phyloP scores from a whole-genome alignment of 2,329 filamentous ascomycete species.

The Curvularia eragrostidis region DNA sequence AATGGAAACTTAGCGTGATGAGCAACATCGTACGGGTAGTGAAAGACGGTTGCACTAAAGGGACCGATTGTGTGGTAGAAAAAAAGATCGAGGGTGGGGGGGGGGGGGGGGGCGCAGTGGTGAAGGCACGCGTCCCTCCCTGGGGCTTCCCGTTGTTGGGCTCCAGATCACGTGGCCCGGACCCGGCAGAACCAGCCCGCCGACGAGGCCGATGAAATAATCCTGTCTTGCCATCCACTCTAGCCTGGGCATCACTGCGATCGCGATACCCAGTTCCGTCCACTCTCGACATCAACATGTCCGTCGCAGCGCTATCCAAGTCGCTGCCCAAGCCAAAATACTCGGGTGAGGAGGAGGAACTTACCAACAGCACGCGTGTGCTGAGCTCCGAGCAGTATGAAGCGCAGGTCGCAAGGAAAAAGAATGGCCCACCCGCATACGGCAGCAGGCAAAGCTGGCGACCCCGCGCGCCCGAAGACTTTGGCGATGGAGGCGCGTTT shows the following conservation, averaged over 20 bases:
- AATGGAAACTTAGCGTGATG: too few relatives aligned
- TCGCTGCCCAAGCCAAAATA: constrained; percentile 90
- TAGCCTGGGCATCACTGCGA: not conserved
- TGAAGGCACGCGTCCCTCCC: not conserved
- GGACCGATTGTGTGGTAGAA: too few relatives aligned
- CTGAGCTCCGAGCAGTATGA: constrained; percentile 80
- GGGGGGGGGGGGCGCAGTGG: not conserved
- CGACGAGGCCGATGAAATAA: constrained; percentile 17
- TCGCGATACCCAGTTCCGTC: not conserved
- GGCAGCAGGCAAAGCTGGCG: constrained; percentile 89
- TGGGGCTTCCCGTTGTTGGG: not conserved
- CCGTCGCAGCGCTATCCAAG: constrained; percentile 70
- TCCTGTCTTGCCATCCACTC: constrained; percentile 9
- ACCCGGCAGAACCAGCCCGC: constrained; percentile 11
- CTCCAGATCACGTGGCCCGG: constrained; percentile 17
- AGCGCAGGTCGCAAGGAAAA: constrained; percentile 76
- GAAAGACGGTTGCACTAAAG: too few relatives aligned
- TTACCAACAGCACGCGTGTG: constrained; percentile 81
- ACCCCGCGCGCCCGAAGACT: constrained; percentile 86
- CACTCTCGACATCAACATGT: constrained; percentile 35
- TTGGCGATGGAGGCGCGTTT: constrained; percentile 94
- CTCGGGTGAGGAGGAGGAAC: constrained; percentile 85
- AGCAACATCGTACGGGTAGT: too few relatives aligned
- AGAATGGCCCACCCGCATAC: constrained; percentile 84
- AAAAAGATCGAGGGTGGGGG: too few relatives aligned